Base-by-base conservation (phyloP, 305 asterid species). In the Fraxinus platypoda region DNA sequence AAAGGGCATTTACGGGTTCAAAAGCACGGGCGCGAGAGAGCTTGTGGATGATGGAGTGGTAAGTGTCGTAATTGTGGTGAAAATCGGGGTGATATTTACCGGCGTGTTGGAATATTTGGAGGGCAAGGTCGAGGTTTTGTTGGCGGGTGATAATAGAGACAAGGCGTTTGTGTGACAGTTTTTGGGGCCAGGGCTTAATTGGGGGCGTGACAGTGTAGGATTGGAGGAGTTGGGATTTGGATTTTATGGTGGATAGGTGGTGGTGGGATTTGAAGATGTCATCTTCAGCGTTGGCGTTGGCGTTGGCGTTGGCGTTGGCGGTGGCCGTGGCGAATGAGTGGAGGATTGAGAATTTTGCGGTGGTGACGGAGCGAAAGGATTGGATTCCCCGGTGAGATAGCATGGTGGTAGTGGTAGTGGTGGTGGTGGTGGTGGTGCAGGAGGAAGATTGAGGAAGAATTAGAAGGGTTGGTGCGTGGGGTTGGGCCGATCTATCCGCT, bases 111-210 rank as follows among this genome's bases (percentile, higher is more conserved):
- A 95, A 95, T 49, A 92, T 91, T 80, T 90, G 95, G 84, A 95
- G 88, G 76, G 98, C 92, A 2, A 94, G 93, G 74, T 91, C 95
- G 66, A 92, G 85, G 81, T 92, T 91, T 71, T 89, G 95, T 86
- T 93, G 98, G 76, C 84, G 82, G 84, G 91, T 82, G 88, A 94
- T 84, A 76, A 95, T 86, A 77, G 92, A 79, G 88, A 89, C 83
- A 38, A 95, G 95, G 81, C 90, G 92, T 78, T 91, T 93, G 62
- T 89, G 90, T 84, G 94, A 87, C 78, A 94, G 98, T 8, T 84
- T 83, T 70, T 84, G 90, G 34, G 98, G 99, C 99, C 99, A 95
- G 57, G 98, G 96, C 79, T 93, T 90, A 86, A 95, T 90, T 31
- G 98, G 98, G 19, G 99, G 97, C 3, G 95, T 91, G 79, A 94